Evolutionary conservation across 345 rosid genomes (phyloP).

Genomic region (Trapa bicornis): DNA sequence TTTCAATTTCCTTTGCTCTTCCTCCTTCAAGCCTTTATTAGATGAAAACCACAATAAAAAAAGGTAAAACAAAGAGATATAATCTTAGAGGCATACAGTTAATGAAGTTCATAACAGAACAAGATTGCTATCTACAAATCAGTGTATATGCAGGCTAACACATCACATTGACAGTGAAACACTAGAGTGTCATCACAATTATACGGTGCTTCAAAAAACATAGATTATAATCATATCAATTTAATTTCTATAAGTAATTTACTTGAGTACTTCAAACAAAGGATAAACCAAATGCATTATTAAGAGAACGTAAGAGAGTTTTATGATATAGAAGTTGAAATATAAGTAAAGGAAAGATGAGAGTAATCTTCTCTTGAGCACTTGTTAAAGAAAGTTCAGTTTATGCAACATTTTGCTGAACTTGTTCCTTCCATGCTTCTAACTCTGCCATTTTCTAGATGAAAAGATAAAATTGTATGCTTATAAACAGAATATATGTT

Average conservation of each 20-base stretch:
- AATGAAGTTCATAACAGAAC: not conserved
- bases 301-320: not conserved
- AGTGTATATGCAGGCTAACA: not conserved
- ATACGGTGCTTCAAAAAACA: too few species aligned
- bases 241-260: not conserved
- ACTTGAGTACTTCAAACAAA: not conserved
- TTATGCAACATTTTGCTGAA: constrained; percentile 61
- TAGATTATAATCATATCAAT: not conserved
- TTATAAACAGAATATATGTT: not conserved
- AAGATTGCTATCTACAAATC: not conserved
- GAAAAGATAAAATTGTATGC: not conserved
- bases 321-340: not conserved
- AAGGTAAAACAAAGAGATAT: not conserved
- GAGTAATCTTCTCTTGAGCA: not conserved
- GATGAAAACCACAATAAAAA: not conserved
- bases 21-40: constrained; percentile 56
- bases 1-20: constrained; percentile 59
- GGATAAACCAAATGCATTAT: not conserved
- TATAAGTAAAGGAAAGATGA: not conserved
- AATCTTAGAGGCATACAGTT: not conserved
- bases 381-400: constrained; percentile 6
- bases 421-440: constrained; percentile 74
- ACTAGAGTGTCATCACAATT: not conserved
- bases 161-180: not conserved
- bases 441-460: constrained; percentile 67